A percentile compares a stretch with the other conserved stretches of the same genome.
Conservation (phyloP, 306 rosid species). For the Medicago arabica region DNA sequence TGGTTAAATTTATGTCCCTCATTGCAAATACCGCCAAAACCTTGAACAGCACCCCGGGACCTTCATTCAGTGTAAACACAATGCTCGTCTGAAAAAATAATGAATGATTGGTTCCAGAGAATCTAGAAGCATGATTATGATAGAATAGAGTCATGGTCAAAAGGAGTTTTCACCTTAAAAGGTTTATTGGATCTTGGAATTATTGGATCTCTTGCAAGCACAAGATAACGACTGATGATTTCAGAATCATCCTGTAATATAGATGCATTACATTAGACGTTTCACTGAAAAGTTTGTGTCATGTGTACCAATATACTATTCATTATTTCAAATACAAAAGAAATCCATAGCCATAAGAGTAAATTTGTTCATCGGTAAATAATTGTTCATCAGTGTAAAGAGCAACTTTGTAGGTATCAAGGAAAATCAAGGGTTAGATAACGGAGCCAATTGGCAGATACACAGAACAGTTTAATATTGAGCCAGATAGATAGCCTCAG, state of each 20-base stretch:
- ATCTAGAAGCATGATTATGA: conserved; percentile 25
- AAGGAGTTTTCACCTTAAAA: conserved; percentile 50
- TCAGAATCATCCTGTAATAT: conserved; percentile 58
- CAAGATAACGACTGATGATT: conserved; percentile 59
- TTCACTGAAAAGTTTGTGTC: not conserved
- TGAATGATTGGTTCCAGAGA: conserved; percentile 11
- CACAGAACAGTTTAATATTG: too few relatives aligned
- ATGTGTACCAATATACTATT: too few relatives aligned
- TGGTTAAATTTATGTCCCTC: conserved; percentile 58
- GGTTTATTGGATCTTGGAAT: conserved; percentile 57
- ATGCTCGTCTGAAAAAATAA: conserved; percentile 57
- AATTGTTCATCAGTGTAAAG: too few relatives aligned
- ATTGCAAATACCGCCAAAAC: conserved; percentile 64
- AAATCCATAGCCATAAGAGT: too few relatives aligned
- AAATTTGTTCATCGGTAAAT: too few relatives aligned
- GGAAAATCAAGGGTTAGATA: too few relatives aligned
- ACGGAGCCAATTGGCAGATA: too few relatives aligned
- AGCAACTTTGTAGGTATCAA: too few relatives aligned
- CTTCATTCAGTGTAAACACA: conserved; percentile 61
- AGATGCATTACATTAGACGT: conserved; percentile 5
- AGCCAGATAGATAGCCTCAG: too few relatives aligned
- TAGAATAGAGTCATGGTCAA: not conserved
- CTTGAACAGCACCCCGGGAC: conserved; percentile 63
- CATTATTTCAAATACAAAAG: too few relatives aligned
- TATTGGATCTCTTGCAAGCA: conserved; percentile 76